Conservation (phyloP, 1,139 yeast species). For the Martiniozyma asiatica region DNA sequence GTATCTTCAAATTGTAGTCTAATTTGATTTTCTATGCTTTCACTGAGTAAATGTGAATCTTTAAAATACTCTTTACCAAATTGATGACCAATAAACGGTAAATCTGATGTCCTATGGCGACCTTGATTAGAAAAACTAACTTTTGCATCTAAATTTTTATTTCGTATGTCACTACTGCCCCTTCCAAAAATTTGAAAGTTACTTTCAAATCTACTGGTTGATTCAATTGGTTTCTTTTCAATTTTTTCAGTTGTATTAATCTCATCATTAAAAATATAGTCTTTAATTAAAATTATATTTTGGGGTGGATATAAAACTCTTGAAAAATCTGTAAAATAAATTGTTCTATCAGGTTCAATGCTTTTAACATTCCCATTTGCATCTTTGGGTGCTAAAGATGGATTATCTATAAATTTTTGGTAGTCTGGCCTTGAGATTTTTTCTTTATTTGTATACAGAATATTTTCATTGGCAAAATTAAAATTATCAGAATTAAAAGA, state of each 20-base stretch:
- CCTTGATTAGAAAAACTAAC: constrained; percentile 27
- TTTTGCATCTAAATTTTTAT: constrained; percentile 31
- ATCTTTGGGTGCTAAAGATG: too few relatives aligned
- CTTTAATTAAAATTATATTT: constrained; percentile 37
- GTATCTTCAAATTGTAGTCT: constrained; percentile 63
- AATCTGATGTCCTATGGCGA: constrained; percentile 25
- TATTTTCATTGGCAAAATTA: neutral
- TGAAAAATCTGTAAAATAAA: constrained; percentile 76
- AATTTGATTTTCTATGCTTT: constrained; percentile 47
- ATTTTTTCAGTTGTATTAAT: too few relatives aligned
- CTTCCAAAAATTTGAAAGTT: too few relatives aligned
- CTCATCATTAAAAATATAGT: too few relatives aligned
- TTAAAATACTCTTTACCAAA: constrained; percentile 44
- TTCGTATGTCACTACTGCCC: too few relatives aligned
- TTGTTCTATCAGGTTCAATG: constrained; percentile 26
- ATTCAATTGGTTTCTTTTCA: too few relatives aligned
- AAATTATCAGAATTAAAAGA: neutral
- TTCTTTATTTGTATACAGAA: too few relatives aligned
- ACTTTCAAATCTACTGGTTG: too few relatives aligned
- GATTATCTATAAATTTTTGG: too few relatives aligned
- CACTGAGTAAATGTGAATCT: constrained; percentile 21
- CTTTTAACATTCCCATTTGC: too few relatives aligned
- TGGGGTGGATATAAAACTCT: constrained; percentile 57
- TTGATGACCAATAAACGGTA: too few relatives aligned
- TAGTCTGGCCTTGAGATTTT: neutral